Evolutionary conservation across 1,284 basidiomycete species (phyloP), one percentile per base, ranked within the genome.

Genomic region (Fomes fomentarius): DNA sequence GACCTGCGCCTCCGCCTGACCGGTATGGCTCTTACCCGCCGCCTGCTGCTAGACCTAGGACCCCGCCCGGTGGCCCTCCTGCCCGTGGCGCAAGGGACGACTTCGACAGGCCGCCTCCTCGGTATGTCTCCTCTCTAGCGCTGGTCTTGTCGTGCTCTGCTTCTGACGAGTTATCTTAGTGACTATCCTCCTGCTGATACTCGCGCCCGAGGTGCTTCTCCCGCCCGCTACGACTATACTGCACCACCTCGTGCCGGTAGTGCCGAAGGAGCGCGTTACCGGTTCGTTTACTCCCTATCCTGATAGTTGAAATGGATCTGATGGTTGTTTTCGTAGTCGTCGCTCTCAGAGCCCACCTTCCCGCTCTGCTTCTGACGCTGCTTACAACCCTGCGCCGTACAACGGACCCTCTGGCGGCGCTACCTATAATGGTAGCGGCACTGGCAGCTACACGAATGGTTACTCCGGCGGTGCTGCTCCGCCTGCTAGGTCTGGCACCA

Each of bases 261-360:
- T 31, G 63, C 69, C 1, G 76, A 78, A 17, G 72, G 73, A 26
- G 66, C 76, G 38, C 74, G 86, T 54, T 79, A 83, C 63, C 79
- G 87, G 87, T 88, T 55, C 59, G 77, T 46, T 9, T 15, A 12
- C 21, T 46, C 21, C 15, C 26, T 6, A 6, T 39, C 28, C 2
- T 5, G 11, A n/a, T 24, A 9, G 11, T 34, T 14, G 19, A 11
- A 11, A 15, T 21, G 4, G 14, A 46, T 41, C 38, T 50, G 50
- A 41, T 26, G 66, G 15, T 49, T 49, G 33, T 54, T 38, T 40
- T 39, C 30, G 4, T 61, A 90, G 88, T 54, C 87, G 89, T 66
- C 85, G 89, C 50, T 91, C 89, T 25, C 79, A 83, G 66, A 91
- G 88, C 64, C 87, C 87, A 43, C 71, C 74, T 30, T 66, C 76